Evolutionary conservation across 177 flowering plant genomes (phyloP), one percentile per base, ranked within the genome.

Genomic region (Vitis hybrid): DNA sequence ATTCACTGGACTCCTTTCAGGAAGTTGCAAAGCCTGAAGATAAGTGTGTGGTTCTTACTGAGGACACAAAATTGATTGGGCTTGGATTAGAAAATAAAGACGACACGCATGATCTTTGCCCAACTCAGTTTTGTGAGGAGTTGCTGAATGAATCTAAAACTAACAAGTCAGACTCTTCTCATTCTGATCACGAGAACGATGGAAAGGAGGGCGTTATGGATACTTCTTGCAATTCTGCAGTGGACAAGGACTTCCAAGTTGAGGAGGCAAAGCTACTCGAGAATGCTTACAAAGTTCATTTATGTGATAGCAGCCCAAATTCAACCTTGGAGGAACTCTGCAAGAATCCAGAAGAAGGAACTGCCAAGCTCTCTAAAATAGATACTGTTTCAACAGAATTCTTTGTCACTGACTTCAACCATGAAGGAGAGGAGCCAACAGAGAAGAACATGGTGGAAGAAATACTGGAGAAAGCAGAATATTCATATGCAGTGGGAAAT

Each of bases 11-110:
- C 34, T 55, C 71, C 2, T 52, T 48, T n/a, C 61, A 48, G 15
- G 74, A 76, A 71, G 67, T 61, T 68, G 39, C 73, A 5, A 69
- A 70, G 52, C 45, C 77, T 15, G 63, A 72, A 54, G 77, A 68
- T 7, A 73, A 79, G 22, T 18, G n/a, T 63, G 15, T 71, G 39
- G 68, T 75, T 57, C 67, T 57, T 22, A 16, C 62, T 26, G 73
- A 73, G 51, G 76, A 74, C 39, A 68, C 29, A 19, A 67, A 57
- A 48, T 7, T 68, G 74, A 59, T 19, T 12, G 68, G 52, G 57
- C 68, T 67, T 67, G 73, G 20, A 53, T 67, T 65, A 51, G 81
- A 68, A 74, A 58, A 16, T 26, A 75, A 39, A 39, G 65, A 52
- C 7, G 63, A 68, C 8, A 53, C 39, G 39, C 8, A 51, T 50